Percentiles rank a stretch among this genome's conserved stretches.
Evolutionary conservation across 179 eudicot genomes (phyloP).

Genomic region (Spergularia azorica): DNA sequence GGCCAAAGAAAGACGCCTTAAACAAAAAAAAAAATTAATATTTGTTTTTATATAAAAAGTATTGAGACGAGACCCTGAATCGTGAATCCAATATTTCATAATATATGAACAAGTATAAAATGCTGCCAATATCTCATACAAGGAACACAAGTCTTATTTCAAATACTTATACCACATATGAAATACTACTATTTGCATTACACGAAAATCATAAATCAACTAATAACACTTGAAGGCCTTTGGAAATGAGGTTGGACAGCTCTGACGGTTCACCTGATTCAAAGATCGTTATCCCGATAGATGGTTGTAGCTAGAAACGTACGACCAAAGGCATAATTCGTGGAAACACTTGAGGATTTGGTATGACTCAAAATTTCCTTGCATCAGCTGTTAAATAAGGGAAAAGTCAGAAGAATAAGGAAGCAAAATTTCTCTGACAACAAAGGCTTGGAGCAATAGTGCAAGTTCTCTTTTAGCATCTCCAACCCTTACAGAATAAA

Average conservation of each 20-base stretch:
- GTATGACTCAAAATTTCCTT: constrained; percentile 77
- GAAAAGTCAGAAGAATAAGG: background rate
- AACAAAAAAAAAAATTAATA: no score
- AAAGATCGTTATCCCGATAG: constrained; percentile 43
- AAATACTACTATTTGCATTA: no score
- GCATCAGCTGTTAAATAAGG: constrained; percentile 66
- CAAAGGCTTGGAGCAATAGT: background rate
- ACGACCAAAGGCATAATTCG: constrained; percentile 75
- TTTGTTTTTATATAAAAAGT: no score
- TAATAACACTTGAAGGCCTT: constrained; percentile 69
- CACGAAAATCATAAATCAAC: constrained; percentile 37
- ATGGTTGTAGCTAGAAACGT: constrained; percentile 56
- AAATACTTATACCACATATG: no score
- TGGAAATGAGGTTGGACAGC: constrained; percentile 35
- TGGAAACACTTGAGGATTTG: constrained; percentile 62
- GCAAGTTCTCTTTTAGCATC: constrained; percentile 7
- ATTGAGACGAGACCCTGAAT: no score
- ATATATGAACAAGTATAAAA: no score
- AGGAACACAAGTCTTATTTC: no score
- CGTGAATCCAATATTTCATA: no score
- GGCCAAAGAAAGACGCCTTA: no score
- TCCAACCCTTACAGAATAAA: background rate
- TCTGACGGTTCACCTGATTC: constrained; percentile 53
- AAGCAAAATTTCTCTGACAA: no score
- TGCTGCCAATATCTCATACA: no score